phyloP scores from a whole-genome alignment of 148 eudicot species.

The Gaultheria prostrata region DNA sequence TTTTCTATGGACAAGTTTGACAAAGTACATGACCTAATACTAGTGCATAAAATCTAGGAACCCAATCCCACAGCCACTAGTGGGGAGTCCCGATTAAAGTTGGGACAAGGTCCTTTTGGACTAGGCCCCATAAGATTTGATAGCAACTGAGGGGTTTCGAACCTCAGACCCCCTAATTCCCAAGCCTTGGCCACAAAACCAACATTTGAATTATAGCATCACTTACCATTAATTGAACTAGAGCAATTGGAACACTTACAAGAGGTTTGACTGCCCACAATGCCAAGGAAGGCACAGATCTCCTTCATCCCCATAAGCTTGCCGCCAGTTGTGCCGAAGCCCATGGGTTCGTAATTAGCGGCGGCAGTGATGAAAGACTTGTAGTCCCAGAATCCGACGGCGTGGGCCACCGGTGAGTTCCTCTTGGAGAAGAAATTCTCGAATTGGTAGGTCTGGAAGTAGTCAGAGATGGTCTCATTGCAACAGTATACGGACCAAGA shows the following conservation, averaged over 20 bases:
- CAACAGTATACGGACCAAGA: slow-evolving; percentile 63
- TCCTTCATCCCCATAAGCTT: slow-evolving; percentile 60
- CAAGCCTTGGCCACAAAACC: too few species aligned
- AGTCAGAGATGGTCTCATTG: slow-evolving; percentile 76
- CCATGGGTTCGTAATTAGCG: slow-evolving; percentile 51
- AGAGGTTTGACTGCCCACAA: slow-evolving; percentile 85
- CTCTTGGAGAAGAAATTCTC: slow-evolving; percentile 82
- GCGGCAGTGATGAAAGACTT: slow-evolving; percentile 66
- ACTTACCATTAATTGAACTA: neutral
- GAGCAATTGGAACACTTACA: slow-evolving; percentile 44
- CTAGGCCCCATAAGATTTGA: too few species aligned
- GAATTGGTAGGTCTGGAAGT: slow-evolving; percentile 67
- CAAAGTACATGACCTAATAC: neutral
- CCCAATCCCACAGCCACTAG: too few species aligned
- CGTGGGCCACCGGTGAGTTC: slow-evolving; percentile 73
- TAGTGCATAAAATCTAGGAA: neutral
- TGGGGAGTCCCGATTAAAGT: too few species aligned
- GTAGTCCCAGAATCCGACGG: slow-evolving; percentile 91
- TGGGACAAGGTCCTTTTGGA: too few species aligned
- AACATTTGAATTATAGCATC: neutral
- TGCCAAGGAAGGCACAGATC: slow-evolving; percentile 76
- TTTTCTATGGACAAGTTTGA: neutral
- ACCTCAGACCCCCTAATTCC: too few species aligned
- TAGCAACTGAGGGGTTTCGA: too few species aligned
- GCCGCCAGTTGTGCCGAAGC: slow-evolving; percentile 85